Conservation (phyloP, 1,284 basidiomycete genomes). For the Rhodotorula mucilaginosa region DNA sequence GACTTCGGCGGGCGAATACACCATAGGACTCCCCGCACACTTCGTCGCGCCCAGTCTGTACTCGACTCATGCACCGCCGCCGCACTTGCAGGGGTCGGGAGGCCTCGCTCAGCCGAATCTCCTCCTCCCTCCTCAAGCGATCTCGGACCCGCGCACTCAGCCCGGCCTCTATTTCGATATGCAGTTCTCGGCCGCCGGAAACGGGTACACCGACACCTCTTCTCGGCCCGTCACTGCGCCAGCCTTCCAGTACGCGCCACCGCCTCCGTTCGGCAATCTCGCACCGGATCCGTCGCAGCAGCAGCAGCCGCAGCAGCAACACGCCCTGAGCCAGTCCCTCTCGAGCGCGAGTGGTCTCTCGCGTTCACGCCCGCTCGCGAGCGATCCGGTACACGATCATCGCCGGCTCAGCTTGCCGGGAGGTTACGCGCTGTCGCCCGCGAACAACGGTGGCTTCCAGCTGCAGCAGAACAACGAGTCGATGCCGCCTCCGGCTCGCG, state of each 20-base stretch:
- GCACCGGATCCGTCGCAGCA: not conserved
- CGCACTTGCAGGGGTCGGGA: not conserved
- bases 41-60: conserved; percentile 14
- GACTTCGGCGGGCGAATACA: conserved; percentile 40
- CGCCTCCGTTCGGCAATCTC: conserved; percentile 5
- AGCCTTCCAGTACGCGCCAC: conserved; percentile 18
- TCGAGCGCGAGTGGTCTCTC: not conserved
- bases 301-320: not conserved
- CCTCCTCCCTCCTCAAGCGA: no score
- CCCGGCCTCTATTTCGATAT: not conserved
- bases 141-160: no score
- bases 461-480: not conserved
- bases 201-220: conserved; percentile 5
- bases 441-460: not conserved
- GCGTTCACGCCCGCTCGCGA: not conserved
- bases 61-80: not conserved
- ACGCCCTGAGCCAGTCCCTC: not conserved
- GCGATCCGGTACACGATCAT: not conserved
- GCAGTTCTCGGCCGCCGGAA: not conserved
- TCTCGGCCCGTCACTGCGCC: conserved; percentile 28
- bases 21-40: conserved; percentile 26
- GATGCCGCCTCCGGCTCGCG: not conserved
- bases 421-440: not conserved
- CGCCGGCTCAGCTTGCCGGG: not conserved
- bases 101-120: no score